These are phyloP conservation scores for Entomortierella beljakovae DNA, from an alignment of 192 early-diverging fungal genomes.

Conservation along the genomic window DNA sequence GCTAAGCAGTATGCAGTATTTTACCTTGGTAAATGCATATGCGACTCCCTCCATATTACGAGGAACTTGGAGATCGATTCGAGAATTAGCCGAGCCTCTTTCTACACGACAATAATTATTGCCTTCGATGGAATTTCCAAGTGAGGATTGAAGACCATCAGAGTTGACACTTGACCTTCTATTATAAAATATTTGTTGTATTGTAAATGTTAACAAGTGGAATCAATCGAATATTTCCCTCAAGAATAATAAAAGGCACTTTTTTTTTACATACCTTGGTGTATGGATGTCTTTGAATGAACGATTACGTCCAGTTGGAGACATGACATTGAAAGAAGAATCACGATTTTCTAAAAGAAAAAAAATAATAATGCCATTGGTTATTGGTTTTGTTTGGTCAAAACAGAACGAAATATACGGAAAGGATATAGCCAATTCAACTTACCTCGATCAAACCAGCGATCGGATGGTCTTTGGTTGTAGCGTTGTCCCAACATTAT, in stretches of 20 bases:
- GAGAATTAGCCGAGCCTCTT: background rate
- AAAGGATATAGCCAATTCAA: too few species aligned
- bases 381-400: too few species aligned
- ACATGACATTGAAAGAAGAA: slow-evolving; percentile 41
- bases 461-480: slow-evolving; percentile 10
- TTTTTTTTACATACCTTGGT: background rate
- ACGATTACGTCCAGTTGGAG: slow-evolving; percentile 24
- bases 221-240: too few species aligned
- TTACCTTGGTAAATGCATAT: slow-evolving; percentile 42
- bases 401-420: too few species aligned
- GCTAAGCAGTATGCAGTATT: too few species aligned
- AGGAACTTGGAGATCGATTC: slow-evolving; percentile 1
- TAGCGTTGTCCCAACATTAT: slow-evolving; percentile 23
- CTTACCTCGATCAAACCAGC: slow-evolving; percentile 22
- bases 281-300: slow-evolving; percentile 27
- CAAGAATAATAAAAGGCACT: too few species aligned
- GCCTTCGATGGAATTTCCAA: slow-evolving; percentile 8
- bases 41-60: slow-evolving; percentile 15
- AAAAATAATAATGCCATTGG: background rate
- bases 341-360: slow-evolving; percentile 19
- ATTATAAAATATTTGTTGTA: background rate
- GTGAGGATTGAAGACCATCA: background rate
- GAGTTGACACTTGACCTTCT: background rate
- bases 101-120: slow-evolving; percentile 2
- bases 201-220: background rate